Base-by-base conservation (phyloP, 805 yeast genomes). In the Metschnikowia sp. region DNA sequence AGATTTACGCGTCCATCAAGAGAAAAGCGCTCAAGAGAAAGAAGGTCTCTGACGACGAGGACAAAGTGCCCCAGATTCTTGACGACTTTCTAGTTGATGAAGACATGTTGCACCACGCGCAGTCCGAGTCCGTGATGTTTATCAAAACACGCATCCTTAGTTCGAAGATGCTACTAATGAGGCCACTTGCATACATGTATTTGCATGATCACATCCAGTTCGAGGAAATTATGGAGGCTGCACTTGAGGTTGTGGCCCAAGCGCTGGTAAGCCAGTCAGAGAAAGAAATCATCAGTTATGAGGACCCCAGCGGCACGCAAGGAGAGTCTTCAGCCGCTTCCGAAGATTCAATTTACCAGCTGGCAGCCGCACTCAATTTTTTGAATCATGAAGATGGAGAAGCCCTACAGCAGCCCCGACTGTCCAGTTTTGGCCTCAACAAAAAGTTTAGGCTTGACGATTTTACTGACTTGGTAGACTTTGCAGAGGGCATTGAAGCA, bases 51-150 rank as follows among this genome's bases (percentile, higher is more conserved):
- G 44, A 42, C 4, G 48, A 29, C 36, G 53, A 44, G 10, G 50
- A 53, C 12, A 58, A 55, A 30, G 44, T 60, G 2, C 49, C 55
- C n/a, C 62, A 63, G 36, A 58, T 54, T 36, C 54, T 69, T 34
- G 70, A 66, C 33, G 73, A 66, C 44, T 70, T 65, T 39, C 52
- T 66, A 30, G 57, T 67, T 8, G 69, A 68, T 46, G 67, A 68
- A 36, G 70, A 68, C 40, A 44, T 66, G 35, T 54, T 65, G 36
- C 57, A 65, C 35, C 56, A 60, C 32, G 62, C 69, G 3, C 74
- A 69, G 47, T 64, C 69, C 2, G 75, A 70, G 47, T 53, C 66
- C 2, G 60, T 70, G 26, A 69, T 70, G 63, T 70, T 59, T 54
- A 68, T 69, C 40, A 70, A 70, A 45, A 67, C 74, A 2, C 51